Conservation (phyloP, 306 rosid genomes). For the Vigna trinervia region DNA sequence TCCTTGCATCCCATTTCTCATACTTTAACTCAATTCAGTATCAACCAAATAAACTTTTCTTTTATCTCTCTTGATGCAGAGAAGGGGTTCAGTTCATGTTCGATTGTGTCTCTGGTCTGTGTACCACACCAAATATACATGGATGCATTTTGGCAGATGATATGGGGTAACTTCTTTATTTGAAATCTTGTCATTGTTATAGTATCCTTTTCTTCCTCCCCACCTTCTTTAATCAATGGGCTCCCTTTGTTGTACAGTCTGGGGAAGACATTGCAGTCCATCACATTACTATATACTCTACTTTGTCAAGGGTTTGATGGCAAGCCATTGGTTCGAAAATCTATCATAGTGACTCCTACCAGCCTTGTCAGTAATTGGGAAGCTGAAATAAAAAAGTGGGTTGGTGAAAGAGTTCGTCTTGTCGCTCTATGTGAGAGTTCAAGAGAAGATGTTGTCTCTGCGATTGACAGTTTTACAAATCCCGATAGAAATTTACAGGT, state of each 20-base stretch:
- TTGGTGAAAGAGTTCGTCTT: conserved; percentile 79
- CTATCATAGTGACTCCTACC: conserved; percentile 95
- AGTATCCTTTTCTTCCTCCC: neutral
- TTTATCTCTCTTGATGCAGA: conserved; percentile 58
- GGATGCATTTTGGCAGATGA: conserved; percentile 99
- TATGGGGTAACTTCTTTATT: conserved; percentile 70
- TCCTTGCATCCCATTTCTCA: neutral
- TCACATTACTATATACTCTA: conserved; percentile 88
- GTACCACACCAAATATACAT: conserved; percentile 58
- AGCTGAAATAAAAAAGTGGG: conserved; percentile 93
- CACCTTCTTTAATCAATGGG: conserved; percentile 23
- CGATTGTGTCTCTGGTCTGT: conserved; percentile 84
- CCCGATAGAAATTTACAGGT: conserved; percentile 71
- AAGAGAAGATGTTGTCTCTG: conserved; percentile 82
- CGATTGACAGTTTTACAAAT: conserved; percentile 74
- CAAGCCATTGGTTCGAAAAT: conserved; percentile 81
- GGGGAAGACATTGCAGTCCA: conserved; percentile 99
- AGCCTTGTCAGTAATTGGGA: conserved; percentile 99
- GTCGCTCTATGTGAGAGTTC: conserved; percentile 90
- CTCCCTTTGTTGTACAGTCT: conserved; percentile 62
- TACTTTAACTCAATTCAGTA: neutral
- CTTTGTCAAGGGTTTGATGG: conserved; percentile 90
- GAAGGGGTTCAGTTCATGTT: conserved; percentile 99
- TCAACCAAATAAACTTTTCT: conserved; percentile 10
- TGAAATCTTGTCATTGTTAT: conserved; percentile 9